Base-by-base conservation (phyloP, 257 asterid species). In the Nemophila menziesii region DNA sequence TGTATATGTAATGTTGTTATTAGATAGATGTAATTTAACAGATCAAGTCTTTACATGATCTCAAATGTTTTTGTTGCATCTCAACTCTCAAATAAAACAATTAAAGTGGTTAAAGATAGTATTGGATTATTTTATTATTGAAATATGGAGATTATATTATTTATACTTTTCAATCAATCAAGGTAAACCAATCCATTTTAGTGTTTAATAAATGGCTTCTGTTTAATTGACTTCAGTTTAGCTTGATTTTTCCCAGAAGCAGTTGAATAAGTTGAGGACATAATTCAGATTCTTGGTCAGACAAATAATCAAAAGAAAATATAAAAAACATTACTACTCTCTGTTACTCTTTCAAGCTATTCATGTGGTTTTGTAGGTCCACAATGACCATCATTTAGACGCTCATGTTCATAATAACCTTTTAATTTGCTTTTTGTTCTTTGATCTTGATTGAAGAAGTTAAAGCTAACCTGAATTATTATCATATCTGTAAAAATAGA, bases 381-480 rank as follows among this genome's bases (percentile, higher is more conserved):
- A 89, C 56, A 79, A 84, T 67, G 74, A 80, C n/a, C n/a, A n/a
- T 59, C 96, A 94, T 5, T 54, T 74, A 68, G 72, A 64, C 29
- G 98, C 98, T 65, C 96, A 92, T 18, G 98, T 89, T 48, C 95
- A 89, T 76, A 95, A 94, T 54, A n/a, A 94, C 96, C 60, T 84
- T 95, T 51, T 95, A 84, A 56, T 89, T 94, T 94, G 98, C 84
- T 58, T 69, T 74, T 23, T 8, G 16, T 11, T 20, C 16, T 43
- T 11, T 20, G 16, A 13, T 43, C 0, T 7, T 12, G 37, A 26
- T 21, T 16, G 21, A 33, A 45, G 19, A 19, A 17, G 17, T 44
- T 22, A 16, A n/a, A 39, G 27, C 15, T 39, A 46, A 44, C 38
- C 5, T 20, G 22, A 4, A 33, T 37, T n/a, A n/a, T n/a, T n/a